phyloP scores from a whole-genome alignment of 768 basidiomycete genomes.

The Pulveroboletus sp. region DNA sequence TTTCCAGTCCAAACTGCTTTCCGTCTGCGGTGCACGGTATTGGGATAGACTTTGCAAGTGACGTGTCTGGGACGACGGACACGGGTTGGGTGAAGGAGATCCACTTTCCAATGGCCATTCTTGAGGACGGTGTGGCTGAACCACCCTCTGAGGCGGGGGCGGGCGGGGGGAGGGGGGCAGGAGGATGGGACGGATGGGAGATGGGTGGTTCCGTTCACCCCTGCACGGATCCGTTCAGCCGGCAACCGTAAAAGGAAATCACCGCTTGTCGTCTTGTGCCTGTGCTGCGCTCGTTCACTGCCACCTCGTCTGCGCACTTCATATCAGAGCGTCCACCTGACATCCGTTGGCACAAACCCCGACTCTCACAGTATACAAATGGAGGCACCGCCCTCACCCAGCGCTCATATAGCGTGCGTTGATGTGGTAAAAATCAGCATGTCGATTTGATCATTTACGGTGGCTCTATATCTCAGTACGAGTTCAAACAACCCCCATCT shows the following conservation, averaged over 20 bases:
- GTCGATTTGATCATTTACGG: not conserved
- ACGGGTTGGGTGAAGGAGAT: slow-evolving; percentile 32
- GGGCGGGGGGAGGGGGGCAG: not conserved
- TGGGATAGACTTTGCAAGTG: slow-evolving; percentile 30
- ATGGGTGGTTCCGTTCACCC: slow-evolving; percentile 10
- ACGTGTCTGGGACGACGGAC: slow-evolving; percentile 20
- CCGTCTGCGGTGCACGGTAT: slow-evolving; percentile 56
- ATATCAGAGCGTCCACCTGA: too few relatives aligned
- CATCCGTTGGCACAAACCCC: too few relatives aligned
- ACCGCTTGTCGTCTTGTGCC: not conserved
- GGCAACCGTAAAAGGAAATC: not conserved
- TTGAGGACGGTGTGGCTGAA: not conserved
- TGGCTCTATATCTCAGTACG: not conserved
- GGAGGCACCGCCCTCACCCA: not conserved
- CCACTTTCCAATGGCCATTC: slow-evolving; percentile 38
- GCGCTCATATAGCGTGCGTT: not conserved
- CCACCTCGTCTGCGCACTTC: too few relatives aligned
- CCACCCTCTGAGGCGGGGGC: not conserved
- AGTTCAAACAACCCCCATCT: slow-evolving; percentile 32
- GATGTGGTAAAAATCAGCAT: not conserved
- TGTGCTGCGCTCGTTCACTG: too few relatives aligned
- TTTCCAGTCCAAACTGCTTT: slow-evolving; percentile 95
- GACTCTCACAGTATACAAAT: not conserved
- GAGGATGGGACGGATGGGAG: not conserved
- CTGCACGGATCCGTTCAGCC: slow-evolving; percentile 7